Evolutionary conservation across 345 rosid genomes (phyloP).

Genomic region (Murraya koenigii): DNA sequence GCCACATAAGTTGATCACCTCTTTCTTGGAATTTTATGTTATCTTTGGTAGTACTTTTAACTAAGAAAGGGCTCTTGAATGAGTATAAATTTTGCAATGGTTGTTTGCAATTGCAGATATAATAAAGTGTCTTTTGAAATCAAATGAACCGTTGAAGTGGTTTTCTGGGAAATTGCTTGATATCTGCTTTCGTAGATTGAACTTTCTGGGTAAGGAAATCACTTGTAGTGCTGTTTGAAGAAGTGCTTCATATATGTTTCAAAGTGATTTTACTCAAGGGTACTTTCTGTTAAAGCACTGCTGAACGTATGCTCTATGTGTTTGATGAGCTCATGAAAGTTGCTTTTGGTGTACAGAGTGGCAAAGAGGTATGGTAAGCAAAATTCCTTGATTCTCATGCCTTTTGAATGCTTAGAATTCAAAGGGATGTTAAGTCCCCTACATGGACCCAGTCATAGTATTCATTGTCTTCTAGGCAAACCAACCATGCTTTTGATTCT

Average conservation of each 20-base stretch:
- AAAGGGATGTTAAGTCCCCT: no score
- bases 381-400: no score
- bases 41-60: neutral
- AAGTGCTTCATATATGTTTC: neutral
- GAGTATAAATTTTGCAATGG: no score
- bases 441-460: no score
- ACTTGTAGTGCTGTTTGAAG: neutral
- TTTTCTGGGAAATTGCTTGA: neutral
- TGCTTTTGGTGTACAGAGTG: constrained; percentile 49
- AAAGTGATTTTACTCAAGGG: no score
- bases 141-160: neutral
- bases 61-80: neutral
- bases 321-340: no score
- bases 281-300: no score
- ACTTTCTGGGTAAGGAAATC: neutral
- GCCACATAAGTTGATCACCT: constrained; percentile 46
- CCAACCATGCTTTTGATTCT: neutral
- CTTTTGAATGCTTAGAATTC: no score
- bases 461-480: no score
- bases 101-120: no score
- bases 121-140: neutral
- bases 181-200: neutral
- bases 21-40: neutral
- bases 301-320: no score
- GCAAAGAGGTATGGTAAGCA: constrained; percentile 49